Evolutionary conservation across 2,329 filamentous ascomycete species (phyloP).

Genomic region (Chalaropsis ovoidea): DNA sequence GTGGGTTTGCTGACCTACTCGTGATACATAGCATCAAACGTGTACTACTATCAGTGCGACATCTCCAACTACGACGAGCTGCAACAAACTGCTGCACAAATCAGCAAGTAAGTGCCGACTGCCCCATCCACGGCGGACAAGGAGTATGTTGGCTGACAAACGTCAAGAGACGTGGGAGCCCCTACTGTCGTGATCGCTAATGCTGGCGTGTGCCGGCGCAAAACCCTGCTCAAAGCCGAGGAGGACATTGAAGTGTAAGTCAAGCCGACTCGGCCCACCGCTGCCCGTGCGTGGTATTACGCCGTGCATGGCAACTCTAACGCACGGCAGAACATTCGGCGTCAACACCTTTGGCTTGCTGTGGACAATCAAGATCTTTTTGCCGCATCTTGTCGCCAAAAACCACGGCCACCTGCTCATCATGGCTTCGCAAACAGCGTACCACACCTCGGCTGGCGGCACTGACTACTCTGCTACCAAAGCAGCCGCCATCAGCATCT

Average conservation of each 20-base stretch:
- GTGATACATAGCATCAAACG: slow-evolving; percentile 28
- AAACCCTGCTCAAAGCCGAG: slow-evolving; percentile 41
- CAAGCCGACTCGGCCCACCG: not conserved
- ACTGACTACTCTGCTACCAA: slow-evolving; percentile 52
- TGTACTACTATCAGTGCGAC: slow-evolving; percentile 48
- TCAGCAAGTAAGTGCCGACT: slow-evolving; percentile 29
- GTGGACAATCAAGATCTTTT: slow-evolving; percentile 46
- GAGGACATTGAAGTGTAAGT: slow-evolving; percentile 34
- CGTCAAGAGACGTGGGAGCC: slow-evolving; percentile 15
- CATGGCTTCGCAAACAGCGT: slow-evolving; percentile 45
- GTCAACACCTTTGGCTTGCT: slow-evolving; percentile 50
- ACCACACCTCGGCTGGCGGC: slow-evolving; percentile 44
- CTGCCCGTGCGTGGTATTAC: not conserved
- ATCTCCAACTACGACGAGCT: slow-evolving; percentile 42
- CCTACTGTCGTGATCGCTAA: slow-evolving; percentile 48
- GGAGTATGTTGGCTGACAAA: not conserved
- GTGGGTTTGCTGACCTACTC: slow-evolving; percentile 14
- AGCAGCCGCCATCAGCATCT: slow-evolving; percentile 48
- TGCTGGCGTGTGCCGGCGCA: slow-evolving; percentile 44
- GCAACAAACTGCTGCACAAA: slow-evolving; percentile 34
- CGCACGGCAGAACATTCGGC: slow-evolving; percentile 39
- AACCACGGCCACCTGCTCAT: slow-evolving; percentile 55
- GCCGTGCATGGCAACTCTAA: not conserved
- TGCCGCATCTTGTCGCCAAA: slow-evolving; percentile 42
- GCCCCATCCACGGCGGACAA: not conserved